These are phyloP conservation scores for Hydrangea macrophylla DNA, from an alignment of 148 eudicot genomes.

Conservation along the genomic window DNA sequence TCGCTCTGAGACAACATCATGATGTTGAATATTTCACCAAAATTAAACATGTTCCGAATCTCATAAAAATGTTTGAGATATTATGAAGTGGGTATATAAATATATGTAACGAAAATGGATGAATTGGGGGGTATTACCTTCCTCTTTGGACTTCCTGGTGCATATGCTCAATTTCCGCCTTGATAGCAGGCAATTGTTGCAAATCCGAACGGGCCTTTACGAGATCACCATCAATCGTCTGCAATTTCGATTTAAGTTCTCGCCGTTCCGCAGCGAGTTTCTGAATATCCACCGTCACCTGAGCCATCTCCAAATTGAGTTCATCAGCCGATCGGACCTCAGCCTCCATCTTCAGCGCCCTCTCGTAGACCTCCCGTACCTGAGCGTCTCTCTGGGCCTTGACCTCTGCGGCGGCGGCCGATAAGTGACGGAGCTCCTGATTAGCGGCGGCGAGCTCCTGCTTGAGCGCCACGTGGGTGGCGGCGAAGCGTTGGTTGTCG, in stretches of 20 bases:
- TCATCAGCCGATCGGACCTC: conserved; percentile 37
- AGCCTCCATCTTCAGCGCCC: conserved; percentile 41
- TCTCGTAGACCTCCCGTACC: conserved; percentile 52
- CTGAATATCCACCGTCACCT: conserved; percentile 39
- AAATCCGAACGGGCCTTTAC: conserved; percentile 25
- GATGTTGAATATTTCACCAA: too few species aligned
- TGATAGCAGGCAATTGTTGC: conserved; percentile 33
- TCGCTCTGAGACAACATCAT: too few species aligned
- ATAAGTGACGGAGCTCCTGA: conserved; percentile 45
- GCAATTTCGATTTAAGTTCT: conserved; percentile 34
- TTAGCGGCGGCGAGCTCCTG: conserved; percentile 52
- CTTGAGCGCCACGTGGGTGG: conserved; percentile 52
- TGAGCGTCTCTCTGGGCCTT: conserved; percentile 44
- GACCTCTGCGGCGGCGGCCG: conserved; percentile 38
- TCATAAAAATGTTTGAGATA: too few species aligned
- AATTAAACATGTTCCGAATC: too few species aligned
- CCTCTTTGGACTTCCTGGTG: conserved; percentile 61
- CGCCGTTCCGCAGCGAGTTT: conserved; percentile 31
- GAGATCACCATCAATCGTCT: conserved; percentile 35
- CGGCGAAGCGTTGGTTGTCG: conserved; percentile 58
- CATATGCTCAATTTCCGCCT: conserved; percentile 47
- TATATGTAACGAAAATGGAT: too few species aligned
- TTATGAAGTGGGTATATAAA: too few species aligned
- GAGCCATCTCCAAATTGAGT: conserved; percentile 28
- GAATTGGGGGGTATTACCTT: conserved; percentile 38